Conservation (phyloP, 2,329 filamentous ascomycete genomes). For the Aspergillus fischeri region DNA sequence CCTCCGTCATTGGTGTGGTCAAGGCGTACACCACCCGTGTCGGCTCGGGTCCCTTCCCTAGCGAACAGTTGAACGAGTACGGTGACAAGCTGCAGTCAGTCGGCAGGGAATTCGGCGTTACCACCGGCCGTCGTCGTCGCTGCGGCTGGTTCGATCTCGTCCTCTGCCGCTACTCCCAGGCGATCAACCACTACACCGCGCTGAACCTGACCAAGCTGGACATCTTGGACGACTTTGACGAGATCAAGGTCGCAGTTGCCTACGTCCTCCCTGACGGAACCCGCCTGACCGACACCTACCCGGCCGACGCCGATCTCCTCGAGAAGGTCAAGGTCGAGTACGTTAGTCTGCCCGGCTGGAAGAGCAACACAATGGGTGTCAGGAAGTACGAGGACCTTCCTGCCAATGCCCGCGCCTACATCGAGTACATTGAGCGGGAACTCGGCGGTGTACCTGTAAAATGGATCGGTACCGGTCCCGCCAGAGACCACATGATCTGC, state of each 20-base stretch:
- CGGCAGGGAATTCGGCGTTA: slow-evolving; percentile 54
- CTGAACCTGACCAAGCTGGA: slow-evolving; percentile 64
- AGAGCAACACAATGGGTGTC: slow-evolving; percentile 54
- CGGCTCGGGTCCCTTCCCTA: slow-evolving; percentile 59
- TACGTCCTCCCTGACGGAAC: slow-evolving; percentile 52
- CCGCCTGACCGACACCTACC: slow-evolving; percentile 52
- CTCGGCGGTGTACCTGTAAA: slow-evolving; percentile 55
- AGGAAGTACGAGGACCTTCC: slow-evolving; percentile 57
- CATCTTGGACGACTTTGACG: slow-evolving; percentile 60
- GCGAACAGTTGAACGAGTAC: slow-evolving; percentile 54
- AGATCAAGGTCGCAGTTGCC: slow-evolving; percentile 57
- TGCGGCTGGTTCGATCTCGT: slow-evolving; percentile 65
- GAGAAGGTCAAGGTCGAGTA: slow-evolving; percentile 55
- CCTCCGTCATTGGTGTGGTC: slow-evolving; percentile 58
- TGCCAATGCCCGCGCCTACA: slow-evolving; percentile 54
- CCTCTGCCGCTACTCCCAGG: slow-evolving; percentile 59
- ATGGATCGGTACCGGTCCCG: slow-evolving; percentile 62
- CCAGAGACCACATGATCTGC: slow-evolving; percentile 59
- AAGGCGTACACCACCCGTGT: slow-evolving; percentile 63
- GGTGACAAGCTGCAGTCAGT: slow-evolving; percentile 55
- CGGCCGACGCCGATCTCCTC: slow-evolving; percentile 52
- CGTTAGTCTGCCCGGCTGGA: slow-evolving; percentile 59
- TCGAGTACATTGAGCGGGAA: slow-evolving; percentile 58
- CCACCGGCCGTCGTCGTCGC: slow-evolving; percentile 58
- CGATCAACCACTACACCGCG: slow-evolving; percentile 50